Base-by-base conservation (phyloP, 2,329 filamentous ascomycete species). In the Epichloe typhina region DNA sequence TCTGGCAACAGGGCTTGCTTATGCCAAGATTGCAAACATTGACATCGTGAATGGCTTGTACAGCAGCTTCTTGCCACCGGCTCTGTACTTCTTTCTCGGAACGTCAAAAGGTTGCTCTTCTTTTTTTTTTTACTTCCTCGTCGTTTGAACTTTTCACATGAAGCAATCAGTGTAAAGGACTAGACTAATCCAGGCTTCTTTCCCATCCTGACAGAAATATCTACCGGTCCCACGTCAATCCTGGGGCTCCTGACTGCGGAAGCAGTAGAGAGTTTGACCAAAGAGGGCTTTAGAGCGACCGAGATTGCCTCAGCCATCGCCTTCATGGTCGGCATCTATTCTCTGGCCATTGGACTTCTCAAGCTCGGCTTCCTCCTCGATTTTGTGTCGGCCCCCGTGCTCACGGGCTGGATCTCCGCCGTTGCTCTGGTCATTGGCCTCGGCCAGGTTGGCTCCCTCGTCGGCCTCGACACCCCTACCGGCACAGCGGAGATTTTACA, bases 301-400 rank as follows among this genome's bases (percentile, higher is more conserved):
- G 70, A 76, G 36, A 77, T 84, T 36, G 76, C 80, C 2, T 77
- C 77, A 0, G 79, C 79, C 7, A 72, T 83, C 2, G 77, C 80
- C 12, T 73, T 84, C 60, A 77, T 80, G 65, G 79, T 83, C 54
- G 82, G 82, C 0, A 68, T 82, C 3, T 82, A 79, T 57, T 70
- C 75, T 15, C 70, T 84, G 21, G 69, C 72, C 15, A 65, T 84
- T 3, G 81, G 81, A 0, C 67, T 83, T 1, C 68, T 83, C 21
- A 80, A 79, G 49, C 73, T 84, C 5, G 80, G 80, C 1, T 84
- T 82, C 60, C 67, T 84, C 5, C 70, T 84, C 19, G 79, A 84
- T 53, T 84, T 82, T 57, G 77, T 84, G 56, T 83, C 80, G 0
- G 71, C 80, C 1, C 80, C 80, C 0, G 77, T 84, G 1, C 70